Conservation (phyloP, 331 rosid species). For the Stylosanthes scabra region DNA sequence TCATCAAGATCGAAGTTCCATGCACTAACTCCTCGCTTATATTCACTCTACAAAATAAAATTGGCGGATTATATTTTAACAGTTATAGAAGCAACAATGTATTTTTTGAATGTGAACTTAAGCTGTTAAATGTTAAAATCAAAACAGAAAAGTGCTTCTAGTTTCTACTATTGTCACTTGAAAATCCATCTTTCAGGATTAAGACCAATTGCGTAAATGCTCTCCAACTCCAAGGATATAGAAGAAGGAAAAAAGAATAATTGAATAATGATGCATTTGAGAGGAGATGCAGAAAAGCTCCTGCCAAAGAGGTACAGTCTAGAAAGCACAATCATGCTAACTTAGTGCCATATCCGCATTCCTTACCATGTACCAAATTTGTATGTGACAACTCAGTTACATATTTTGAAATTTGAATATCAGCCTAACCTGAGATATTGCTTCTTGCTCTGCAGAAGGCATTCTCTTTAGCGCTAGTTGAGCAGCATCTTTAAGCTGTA, state of each 20-base stretch:
- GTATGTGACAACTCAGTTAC: slow-evolving; percentile 2
- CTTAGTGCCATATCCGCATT: not conserved
- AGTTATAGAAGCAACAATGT: slow-evolving; percentile 19
- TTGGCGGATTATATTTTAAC: slow-evolving; percentile 36
- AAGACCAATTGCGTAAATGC: slow-evolving; percentile 27
- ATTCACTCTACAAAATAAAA: slow-evolving; percentile 77
- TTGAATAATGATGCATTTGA: not conserved
- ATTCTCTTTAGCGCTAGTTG: slow-evolving; percentile 93
- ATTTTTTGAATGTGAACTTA: not conserved
- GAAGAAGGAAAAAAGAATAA: not conserved
- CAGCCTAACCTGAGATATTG: slow-evolving; percentile 78
- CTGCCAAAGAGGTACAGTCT: not conserved
- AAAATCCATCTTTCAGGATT: slow-evolving; percentile 4
- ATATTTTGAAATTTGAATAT: not conserved
- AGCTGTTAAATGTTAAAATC: slow-evolving; percentile 25
- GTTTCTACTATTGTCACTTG: slow-evolving; percentile 20
- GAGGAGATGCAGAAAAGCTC: not conserved
- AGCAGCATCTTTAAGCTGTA: slow-evolving; percentile 95
- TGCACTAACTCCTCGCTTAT: slow-evolving; percentile 99
- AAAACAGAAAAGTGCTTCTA: slow-evolving; percentile 24
- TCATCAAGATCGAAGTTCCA: slow-evolving; percentile 97
- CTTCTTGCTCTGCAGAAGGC: slow-evolving; percentile 99
- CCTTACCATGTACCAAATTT: slow-evolving; percentile 1
- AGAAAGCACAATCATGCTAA: too few species aligned
- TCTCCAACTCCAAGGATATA: slow-evolving; percentile 3